Evolutionary conservation across 1,284 basidiomycete species (phyloP).

Genomic region (Rhodotorula sp.): DNA sequence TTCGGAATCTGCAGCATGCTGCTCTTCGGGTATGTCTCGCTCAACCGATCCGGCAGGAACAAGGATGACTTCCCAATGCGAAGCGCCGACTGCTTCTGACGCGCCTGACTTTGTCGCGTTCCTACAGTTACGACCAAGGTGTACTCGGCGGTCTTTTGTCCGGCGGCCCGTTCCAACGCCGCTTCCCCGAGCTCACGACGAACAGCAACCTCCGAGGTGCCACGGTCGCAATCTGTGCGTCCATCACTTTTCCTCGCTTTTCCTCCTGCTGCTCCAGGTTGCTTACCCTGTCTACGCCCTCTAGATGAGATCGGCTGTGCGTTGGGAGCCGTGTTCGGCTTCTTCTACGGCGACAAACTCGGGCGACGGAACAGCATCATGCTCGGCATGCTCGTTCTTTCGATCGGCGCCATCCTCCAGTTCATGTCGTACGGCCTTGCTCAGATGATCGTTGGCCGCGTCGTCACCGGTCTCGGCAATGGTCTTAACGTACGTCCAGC

Average conservation of each 20-base stretch:
- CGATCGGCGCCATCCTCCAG: conserved; percentile 7
- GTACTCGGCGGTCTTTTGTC: conserved; percentile 6
- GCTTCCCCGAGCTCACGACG: background rate
- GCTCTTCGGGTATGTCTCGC: conserved; percentile 1
- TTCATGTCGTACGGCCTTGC: conserved; percentile 3
- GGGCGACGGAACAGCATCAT: conserved; percentile 1
- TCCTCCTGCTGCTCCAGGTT: background rate
- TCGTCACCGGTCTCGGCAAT: conserved; percentile 6
- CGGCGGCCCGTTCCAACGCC: background rate
- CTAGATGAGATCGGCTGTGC: conserved; percentile 10
- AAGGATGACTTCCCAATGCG: too few species aligned
- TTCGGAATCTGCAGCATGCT: background rate
- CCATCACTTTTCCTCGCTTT: background rate
- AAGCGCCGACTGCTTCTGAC: too few species aligned
- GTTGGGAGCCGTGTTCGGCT: background rate
- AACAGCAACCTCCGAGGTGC: conserved; percentile 9
- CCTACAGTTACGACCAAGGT: conserved; percentile 3
- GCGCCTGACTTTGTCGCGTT: too few species aligned
- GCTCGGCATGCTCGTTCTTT: conserved; percentile 12
- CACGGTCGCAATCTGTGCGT: conserved; percentile 7
- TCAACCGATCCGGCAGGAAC: too few species aligned
- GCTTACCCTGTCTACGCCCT: background rate
- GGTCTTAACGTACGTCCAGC: background rate
- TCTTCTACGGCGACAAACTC: conserved; percentile 8
- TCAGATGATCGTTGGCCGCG: conserved; percentile 3